A percentile compares a stretch with the other conserved stretches of the same genome.
These are phyloP conservation scores for Clitopilus passeckerianus DNA, from an alignment of 768 basidiomycete genomes.

Conservation along the genomic window DNA sequence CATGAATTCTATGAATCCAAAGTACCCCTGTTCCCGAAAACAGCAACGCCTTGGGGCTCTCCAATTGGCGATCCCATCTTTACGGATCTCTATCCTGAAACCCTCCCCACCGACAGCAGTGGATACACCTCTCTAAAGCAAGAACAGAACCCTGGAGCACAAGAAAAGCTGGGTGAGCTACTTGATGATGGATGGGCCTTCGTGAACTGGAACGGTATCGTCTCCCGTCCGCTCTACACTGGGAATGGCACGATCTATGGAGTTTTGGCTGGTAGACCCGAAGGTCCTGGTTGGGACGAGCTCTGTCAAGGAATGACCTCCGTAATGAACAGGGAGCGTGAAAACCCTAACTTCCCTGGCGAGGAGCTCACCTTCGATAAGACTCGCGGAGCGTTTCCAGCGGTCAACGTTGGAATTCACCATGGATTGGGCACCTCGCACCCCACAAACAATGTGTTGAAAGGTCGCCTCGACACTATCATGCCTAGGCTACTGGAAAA, in stretches of 20 bases:
- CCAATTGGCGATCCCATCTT: not conserved
- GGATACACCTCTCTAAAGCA: not conserved
- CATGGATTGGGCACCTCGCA: not conserved
- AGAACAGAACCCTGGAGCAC: not conserved
- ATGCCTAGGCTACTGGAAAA: not conserved
- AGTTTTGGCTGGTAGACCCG: not conserved
- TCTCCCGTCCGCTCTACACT: not conserved
- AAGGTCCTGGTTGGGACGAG: not conserved
- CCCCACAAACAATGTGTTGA: not conserved
- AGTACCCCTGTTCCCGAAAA: no score
- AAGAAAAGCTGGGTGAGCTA: not conserved
- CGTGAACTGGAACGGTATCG: not conserved
- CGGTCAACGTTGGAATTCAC: not conserved
- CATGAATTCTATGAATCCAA: no score
- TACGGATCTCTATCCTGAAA: not conserved
- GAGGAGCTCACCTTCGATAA: not conserved
- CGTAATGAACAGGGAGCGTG: not conserved
- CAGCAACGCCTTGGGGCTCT: not conserved
- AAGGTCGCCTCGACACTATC: not conserved
- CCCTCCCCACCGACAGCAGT: not conserved
- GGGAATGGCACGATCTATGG: not conserved
- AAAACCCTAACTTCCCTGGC: not conserved
- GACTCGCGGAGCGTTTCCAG: not conserved
- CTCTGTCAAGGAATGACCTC: not conserved
- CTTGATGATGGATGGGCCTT: not conserved